Conservation (phyloP, 169 alveolate genomes). For the Plasmodium chabaudi region DNA sequence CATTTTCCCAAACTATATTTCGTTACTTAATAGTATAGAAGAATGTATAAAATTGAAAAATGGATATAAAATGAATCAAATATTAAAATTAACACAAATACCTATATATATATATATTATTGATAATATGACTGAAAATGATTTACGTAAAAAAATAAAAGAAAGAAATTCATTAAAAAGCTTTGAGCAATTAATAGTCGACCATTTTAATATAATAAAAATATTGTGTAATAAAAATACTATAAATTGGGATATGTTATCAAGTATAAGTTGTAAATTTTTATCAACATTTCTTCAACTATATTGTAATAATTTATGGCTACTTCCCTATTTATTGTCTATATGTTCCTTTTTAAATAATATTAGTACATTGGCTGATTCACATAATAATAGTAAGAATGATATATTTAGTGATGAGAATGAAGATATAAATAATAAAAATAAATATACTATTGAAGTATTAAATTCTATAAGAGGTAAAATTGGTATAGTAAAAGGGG, state of each 20-base stretch:
- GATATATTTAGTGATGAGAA: conserved; percentile 54
- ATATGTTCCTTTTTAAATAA: conserved; percentile 38
- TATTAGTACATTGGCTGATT: conserved; percentile 48
- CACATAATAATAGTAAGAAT: conserved; percentile 27
- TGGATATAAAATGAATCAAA: conserved; percentile 27
- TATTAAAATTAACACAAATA: conserved; percentile 27
- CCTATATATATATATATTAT: conserved; percentile 21
- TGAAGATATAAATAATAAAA: conserved; percentile 47
- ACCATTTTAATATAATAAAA: conserved; percentile 47
- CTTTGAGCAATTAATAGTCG: conserved; percentile 51
- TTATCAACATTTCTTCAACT: conserved; percentile 24
- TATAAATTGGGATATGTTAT: conserved; percentile 35
- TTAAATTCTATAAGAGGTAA: conserved; percentile 80
- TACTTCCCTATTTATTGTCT: conserved; percentile 31
- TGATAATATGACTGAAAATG: conserved; percentile 36
- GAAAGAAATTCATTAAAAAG: conserved; percentile 27
- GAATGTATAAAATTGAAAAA: conserved; percentile 17
- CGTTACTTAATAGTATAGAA: conserved; percentile 13
- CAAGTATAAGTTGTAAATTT: conserved; percentile 49
- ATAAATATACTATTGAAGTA: conserved; percentile 75
- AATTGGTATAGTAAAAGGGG: conserved; percentile 77
- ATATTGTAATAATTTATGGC: conserved; percentile 41
- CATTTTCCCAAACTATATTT: neutral
- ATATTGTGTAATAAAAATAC: conserved; percentile 26
- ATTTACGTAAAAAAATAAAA: conserved; percentile 37